These are phyloP conservation scores for Aspergillus leporis DNA, from an alignment of 495 filamentous ascomycete genomes.

Conservation along the genomic window DNA sequence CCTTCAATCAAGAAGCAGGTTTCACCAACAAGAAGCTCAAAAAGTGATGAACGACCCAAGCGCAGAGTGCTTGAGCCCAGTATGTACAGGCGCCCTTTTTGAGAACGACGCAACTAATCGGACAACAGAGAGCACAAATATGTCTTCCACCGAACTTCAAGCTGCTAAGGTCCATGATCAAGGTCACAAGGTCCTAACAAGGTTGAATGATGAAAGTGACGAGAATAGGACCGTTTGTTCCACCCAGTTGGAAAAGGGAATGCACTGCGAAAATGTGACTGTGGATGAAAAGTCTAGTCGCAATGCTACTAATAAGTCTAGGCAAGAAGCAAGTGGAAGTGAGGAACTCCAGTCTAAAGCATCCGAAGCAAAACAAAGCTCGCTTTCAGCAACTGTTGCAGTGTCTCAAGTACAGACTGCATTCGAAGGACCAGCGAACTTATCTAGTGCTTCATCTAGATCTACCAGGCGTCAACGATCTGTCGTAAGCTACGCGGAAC, in stretches of 20 bases:
- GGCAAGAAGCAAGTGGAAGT: not conserved
- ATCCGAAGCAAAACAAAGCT: not conserved
- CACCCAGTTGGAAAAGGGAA: not conserved
- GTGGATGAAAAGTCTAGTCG: not conserved
- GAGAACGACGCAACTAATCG: conserved; percentile 22
- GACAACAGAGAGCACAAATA: conserved; percentile 54
- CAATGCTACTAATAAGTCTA: not conserved
- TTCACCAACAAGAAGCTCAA: conserved; percentile 20
- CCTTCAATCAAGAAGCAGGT: conserved; percentile 25
- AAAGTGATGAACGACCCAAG: conserved; percentile 22
- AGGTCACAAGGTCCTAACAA: not conserved
- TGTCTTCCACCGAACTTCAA: conserved; percentile 23
- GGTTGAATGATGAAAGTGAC: not conserved
- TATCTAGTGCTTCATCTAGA: conserved; percentile 50
- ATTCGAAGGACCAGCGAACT: conserved; percentile 9
- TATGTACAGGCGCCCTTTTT: conserved; percentile 31
- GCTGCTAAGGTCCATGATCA: not conserved
- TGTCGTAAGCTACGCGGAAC: conserved; percentile 81
- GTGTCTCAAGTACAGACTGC: not conserved
- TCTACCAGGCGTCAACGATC: conserved; percentile 64
- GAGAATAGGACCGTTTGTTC: not conserved
- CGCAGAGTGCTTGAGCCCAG: conserved; percentile 62
- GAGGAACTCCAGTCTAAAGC: not conserved
- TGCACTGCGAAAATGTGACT: not conserved
- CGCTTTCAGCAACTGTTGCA: not conserved